Evolutionary conservation across 768 basidiomycete genomes (phyloP), one percentile per base, ranked within the genome.

Genomic region (Tricholoma sp.): DNA sequence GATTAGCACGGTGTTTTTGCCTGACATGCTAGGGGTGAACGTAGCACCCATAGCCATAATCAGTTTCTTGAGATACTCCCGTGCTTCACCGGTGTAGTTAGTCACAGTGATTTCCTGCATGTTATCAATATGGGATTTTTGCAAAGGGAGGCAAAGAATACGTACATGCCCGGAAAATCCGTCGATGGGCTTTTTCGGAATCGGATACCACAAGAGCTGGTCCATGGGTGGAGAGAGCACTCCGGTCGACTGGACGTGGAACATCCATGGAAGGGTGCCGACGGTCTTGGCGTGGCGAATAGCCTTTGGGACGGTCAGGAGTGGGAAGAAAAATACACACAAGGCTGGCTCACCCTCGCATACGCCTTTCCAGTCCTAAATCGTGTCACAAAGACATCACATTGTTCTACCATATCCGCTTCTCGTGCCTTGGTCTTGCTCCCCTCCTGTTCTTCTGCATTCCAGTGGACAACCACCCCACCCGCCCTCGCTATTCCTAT

Each of bases 1-100:
- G 28, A 98, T 81, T 34, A 97, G 82, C 39, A 85, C 84, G 4
- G 88, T 92, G 63, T 92, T 96, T 18, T 74, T 72, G 9, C 80
- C 80, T 0, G 83, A 81, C 87, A 98, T 89, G 49, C 82, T 89
- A 0, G 93, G 84, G 2, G 91, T 92, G 63, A 93, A 95, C 28
- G 71, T 77, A 1, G 82, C 93, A 1, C 93, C 94, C 79, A 91
- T 83, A 4, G 81, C 71, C 5, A 72, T 72, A 51, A 98, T 89
- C 13, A 98, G 74, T 59, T 83, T 85, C 73, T 93, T 93, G 51
- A 98, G 77, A 65, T 95, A 95, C 52, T 96, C 94, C 2, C 94
- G 80, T 6, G 89, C 80, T 36, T 86, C 84, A 2, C 94, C 94
- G 0, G 90, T 89, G 66, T 94, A 96, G 65, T 95, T 95, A 0